These are phyloP conservation scores for Colletotrichum brevisporum DNA, from an alignment of 2,329 filamentous ascomycete species.

Conservation along the genomic window DNA sequence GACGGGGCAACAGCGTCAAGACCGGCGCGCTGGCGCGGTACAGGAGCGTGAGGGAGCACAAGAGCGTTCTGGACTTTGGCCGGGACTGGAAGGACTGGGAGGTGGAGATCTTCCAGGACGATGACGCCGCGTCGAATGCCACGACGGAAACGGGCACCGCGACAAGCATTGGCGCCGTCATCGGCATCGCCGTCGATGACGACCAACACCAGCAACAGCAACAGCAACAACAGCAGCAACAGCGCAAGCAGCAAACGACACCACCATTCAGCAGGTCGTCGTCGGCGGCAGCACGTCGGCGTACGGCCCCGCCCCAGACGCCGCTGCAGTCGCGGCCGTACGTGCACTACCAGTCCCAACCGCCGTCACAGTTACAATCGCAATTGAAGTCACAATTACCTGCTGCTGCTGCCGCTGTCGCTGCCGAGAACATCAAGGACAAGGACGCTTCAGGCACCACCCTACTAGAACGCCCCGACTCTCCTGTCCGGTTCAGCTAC, in stretches of 20 bases:
- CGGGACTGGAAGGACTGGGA: slow-evolving; percentile 39
- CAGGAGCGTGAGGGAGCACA: slow-evolving; percentile 36
- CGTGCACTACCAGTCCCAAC: neutral
- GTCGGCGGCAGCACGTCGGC: slow-evolving; percentile 23
- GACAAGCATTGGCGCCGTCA: slow-evolving; percentile 35
- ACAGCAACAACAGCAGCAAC: slow-evolving; percentile 20
- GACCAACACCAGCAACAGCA: neutral
- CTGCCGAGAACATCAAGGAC: too few species aligned
- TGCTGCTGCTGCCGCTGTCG: neutral
- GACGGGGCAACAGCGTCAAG: slow-evolving; percentile 35
- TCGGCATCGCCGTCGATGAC: slow-evolving; percentile 37
- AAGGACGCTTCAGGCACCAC: neutral
- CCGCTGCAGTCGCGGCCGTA: slow-evolving; percentile 22
- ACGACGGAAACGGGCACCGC: slow-evolving; percentile 39
- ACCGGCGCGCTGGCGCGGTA: slow-evolving; percentile 30
- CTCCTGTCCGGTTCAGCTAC: slow-evolving; percentile 39
- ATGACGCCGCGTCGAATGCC: slow-evolving; percentile 37
- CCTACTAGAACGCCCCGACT: slow-evolving; percentile 13
- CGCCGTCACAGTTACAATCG: too few species aligned
- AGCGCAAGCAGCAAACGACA: neutral
- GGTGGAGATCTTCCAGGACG: slow-evolving; percentile 38
- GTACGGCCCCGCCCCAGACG: slow-evolving; percentile 37
- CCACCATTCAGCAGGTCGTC: slow-evolving; percentile 10
- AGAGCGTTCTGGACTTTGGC: slow-evolving; percentile 38
- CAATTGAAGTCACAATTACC: slow-evolving; percentile 1